These are phyloP conservation scores for Nicotiana obtusifolia DNA, from an alignment of 257 asterid genomes.

Conservation along the genomic window DNA sequence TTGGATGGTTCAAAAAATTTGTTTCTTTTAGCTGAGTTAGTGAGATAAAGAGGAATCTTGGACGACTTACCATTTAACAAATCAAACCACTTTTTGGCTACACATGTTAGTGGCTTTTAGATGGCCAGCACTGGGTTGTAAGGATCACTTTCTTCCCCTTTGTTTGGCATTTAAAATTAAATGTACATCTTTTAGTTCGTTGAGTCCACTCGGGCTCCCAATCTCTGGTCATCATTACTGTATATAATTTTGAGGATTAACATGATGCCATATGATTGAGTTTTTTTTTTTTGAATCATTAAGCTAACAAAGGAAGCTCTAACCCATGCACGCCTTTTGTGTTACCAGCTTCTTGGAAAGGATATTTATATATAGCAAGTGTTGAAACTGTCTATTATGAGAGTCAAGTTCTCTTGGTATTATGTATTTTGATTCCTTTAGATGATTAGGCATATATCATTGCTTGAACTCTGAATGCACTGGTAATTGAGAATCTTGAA, in stretches of 20 bases:
- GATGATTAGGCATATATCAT: background rate
- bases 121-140: background rate
- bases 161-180: background rate
- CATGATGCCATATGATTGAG: background rate
- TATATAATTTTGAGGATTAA: background rate
- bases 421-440: background rate
- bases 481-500: background rate
- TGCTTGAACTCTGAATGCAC: background rate
- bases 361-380: background rate
- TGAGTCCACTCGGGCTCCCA: background rate
- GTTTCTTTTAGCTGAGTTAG: conserved; percentile 5
- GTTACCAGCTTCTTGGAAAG: background rate
- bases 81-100: conserved; percentile 15
- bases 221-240: background rate
- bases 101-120: conserved; percentile 16
- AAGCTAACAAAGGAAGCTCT: background rate
- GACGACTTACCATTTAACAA: conserved; percentile 13
- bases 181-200: background rate
- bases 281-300: background rate
- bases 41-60: conserved; percentile 30
- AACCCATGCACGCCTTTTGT: background rate
- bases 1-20: conserved; percentile 15
- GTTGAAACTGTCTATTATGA: background rate
- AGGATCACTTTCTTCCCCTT: background rate
- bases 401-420: background rate